These are phyloP conservation scores for Fusarium cicatricum DNA, from an alignment of 2,329 filamentous ascomycete species.

Conservation along the genomic window DNA sequence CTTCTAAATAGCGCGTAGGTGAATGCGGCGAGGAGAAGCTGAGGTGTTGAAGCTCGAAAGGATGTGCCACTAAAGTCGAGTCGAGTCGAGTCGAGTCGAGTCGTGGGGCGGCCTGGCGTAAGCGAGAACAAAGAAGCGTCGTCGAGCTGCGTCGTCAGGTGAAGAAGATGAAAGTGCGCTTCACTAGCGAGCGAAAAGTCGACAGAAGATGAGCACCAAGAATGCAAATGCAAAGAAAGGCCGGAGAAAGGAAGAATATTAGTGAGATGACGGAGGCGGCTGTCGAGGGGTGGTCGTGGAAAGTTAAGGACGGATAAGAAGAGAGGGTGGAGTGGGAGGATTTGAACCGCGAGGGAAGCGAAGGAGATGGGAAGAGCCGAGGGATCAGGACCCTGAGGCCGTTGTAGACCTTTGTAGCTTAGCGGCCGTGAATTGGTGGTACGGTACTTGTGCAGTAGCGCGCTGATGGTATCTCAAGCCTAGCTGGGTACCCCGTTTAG, in stretches of 20 bases:
- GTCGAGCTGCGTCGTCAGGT: background rate
- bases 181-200: constrained; percentile 5
- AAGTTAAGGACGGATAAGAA: constrained; percentile 9
- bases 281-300: constrained; percentile 23
- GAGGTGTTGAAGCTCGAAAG: background rate
- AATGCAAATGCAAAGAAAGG: constrained; percentile 12
- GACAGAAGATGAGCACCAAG: constrained; percentile 1
- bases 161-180: constrained; percentile 2
- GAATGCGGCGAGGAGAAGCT: constrained; percentile 10
- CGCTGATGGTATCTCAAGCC: constrained; percentile 24
- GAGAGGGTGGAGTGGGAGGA: constrained; percentile 32
- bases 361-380: constrained; percentile 33
- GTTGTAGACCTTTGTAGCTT: constrained; percentile 37
- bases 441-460: constrained; percentile 35
- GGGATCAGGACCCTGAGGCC: constrained; percentile 30
- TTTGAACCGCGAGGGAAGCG: constrained; percentile 21
- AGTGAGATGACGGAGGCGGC: constrained; percentile 34
- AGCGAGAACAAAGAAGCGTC: too few species aligned
- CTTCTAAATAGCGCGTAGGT: constrained; percentile 18
- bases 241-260: constrained; percentile 12
- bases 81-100: too few species aligned
- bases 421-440: constrained; percentile 23
- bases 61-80: constrained; percentile 16
- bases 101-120: too few species aligned
- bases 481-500: constrained; percentile 24